phyloP scores from a whole-genome alignment of 2,329 filamentous ascomycete genomes.

The Ophiostoma ulmi region DNA sequence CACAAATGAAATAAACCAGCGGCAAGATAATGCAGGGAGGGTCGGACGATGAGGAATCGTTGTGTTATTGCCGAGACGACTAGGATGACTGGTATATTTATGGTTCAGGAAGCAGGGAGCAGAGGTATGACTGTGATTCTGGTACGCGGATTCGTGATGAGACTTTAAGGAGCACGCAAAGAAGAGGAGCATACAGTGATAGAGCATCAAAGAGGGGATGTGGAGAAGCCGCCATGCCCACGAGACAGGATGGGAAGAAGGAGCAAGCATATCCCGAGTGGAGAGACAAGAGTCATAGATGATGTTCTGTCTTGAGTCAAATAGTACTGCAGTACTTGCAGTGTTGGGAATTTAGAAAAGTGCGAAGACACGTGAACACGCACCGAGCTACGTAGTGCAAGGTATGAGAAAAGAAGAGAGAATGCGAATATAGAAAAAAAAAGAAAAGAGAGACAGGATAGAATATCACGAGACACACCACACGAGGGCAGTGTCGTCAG shows the following conservation, averaged over 20 bases:
- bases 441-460: background rate
- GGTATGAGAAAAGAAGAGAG: background rate
- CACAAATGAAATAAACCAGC: background rate
- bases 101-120: background rate
- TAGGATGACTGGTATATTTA: background rate
- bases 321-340: background rate
- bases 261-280: background rate
- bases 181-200: background rate
- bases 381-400: background rate
- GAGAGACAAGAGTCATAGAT: background rate
- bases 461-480: background rate
- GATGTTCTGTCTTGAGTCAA: background rate
- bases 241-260: background rate
- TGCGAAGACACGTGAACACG: constrained; percentile 13
- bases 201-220: background rate
- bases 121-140: background rate
- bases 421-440: background rate
- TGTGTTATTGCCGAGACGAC: background rate
- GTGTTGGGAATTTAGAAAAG: background rate
- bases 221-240: background rate
- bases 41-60: background rate
- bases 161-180: background rate
- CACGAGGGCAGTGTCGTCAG: background rate
- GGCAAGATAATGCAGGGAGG: background rate
- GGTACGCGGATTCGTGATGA: background rate